Evolutionary conservation across 345 rosid genomes (phyloP), one percentile per base, ranked within the genome.

Genomic region (Euclidium syriacum): DNA sequence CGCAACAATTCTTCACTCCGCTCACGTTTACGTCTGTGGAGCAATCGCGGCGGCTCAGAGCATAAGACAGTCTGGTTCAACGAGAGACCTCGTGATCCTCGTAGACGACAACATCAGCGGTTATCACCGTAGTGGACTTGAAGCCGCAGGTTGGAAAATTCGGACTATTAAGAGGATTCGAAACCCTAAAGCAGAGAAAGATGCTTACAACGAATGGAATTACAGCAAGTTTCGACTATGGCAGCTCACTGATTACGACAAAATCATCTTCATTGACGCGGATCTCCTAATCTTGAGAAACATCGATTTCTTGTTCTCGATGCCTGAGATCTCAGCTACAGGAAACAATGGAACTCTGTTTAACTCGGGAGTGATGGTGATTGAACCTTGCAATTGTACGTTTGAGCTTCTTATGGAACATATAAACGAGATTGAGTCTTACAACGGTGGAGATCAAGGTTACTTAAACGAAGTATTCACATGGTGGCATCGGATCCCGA

Each of bases 401-500:
- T 90, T 87, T 78, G 74, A 83, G 73, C 80, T 90, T 58, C 29
- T 90, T 51, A 87, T 90, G 89, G 94, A 85, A 17, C 91, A 85
- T 77, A 85, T 90, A 40, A 78, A 85, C 59, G 91, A 85, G 78
- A 82, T 90, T 17, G 94, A 83, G 55, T 87, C 97, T 25, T 90
- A 87, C 62, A 90, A 90, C 46, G 94, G 97, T 0, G 97, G 97
- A 7, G 97, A 90, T 63, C 97, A 90, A 54, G 95, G 94, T 5
- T 90, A 90, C 69, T 18, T 92, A 20, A 92, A 92, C 26, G 96
- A 92, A 73, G 79, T 89, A 15, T 92, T 85, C 75, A 92, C 97
- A n/a, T 87, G 97, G 97, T 90, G 97, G 97, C 97, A 87, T 72
- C 76, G 97, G 42, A 87, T 85, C 62, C 97, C 96, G 9, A 81